Evolutionary conservation across 2,329 filamentous ascomycete genomes (phyloP), one percentile per base, ranked within the genome.

Genomic region (Fusarium incarnatum): DNA sequence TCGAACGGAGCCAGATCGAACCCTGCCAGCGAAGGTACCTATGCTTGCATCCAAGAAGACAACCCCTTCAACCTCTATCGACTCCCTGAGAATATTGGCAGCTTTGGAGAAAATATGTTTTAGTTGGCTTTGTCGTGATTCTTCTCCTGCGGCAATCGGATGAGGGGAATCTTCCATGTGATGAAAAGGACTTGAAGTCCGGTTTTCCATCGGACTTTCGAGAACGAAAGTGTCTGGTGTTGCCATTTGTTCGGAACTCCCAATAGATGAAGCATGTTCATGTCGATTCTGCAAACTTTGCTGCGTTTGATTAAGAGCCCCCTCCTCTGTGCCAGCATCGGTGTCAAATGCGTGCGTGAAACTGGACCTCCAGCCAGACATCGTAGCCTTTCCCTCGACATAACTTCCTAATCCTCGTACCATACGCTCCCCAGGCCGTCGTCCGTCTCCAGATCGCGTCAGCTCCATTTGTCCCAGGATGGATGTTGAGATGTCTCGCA

Each of bases 41-140:
- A 81, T 68, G n/a, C 79, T 79, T 5, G 79, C 76, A 16, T 79
- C 77, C 13, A 78, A 77, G 73, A 76, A 76, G 0, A 77, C 16
- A 13, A 76, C 76, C 2, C 82, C 83, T 18, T 82, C 80, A 0
- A 82, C 78, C 15, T 82, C 80, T 13, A 85, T 74, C 0, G 81
- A 80, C 28, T 84, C 78, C 4, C 81, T 71, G 15, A 86, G 75
- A 9, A 85, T 76, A 27, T 81, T 81, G 23, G 83, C 81, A 7
- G 84, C 84, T 28, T 79, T 83, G 0, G 80, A 80, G 50, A 84
- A 83, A 1, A 84, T 75, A 7, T 57, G 34, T n/a, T 44, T 46
- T 20, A 46, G 10, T 30, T 50, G 44, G 18, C 5, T 9, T n/a
- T 60, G 50, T 16, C 49, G 55, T 2, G 54, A 46, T 41, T 67